Base-by-base conservation (phyloP, 2,329 filamentous ascomycete genomes). In the Cladophialophora psammophila region DNA sequence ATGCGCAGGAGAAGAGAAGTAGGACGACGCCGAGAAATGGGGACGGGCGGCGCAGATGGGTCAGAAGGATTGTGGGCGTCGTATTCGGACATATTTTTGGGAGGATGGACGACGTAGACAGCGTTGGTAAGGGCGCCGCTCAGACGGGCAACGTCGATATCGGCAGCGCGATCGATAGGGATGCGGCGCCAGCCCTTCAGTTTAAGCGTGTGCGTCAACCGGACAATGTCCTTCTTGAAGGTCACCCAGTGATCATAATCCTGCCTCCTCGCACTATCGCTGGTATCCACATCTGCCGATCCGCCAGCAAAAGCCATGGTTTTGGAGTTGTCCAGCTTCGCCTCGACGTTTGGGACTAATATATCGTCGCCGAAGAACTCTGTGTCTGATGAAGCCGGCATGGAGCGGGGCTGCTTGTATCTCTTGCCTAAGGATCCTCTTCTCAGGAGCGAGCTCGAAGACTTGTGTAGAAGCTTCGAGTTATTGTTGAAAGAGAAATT, bases 111-210 rank as follows among this genome's bases (percentile, higher is more conserved):
- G 59, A 97, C 93, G 76, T 98, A 99, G 40, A 99, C 94, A 10
- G 94, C 93, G 76, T 99, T 99, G 20, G 95, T 99, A 72, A 99
- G 81, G 8, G 95, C 95, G 68, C 95, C 95, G 77, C 94, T 97
- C 48, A 86, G 76, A 45, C 83, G 77, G 42, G 82, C 74, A 65
- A 84, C 78, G 63, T 83, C 77, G 60, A 84, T 76, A 57, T 84
- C 80, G 62, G 72, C 71, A 45, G 80, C 76, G 45, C 74, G 63
- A 34, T 81, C 79, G 74, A 83, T 76, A 0, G 92, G 87, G 0
- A 99, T 88, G 67, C 89, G 89, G 61, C 94, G 88, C 95, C 95
- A 99, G 9, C 94, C 93, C 77, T 96, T 97, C 36, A 98, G 85
- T 61, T 89, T 88, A 60, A 99, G 82, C 0, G 95, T 99, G 78